A percentile compares a stretch with the other conserved stretches of the same genome.
These are phyloP conservation scores for Letharia columbiana DNA, from an alignment of 495 filamentous ascomycete genomes.

Conservation along the genomic window DNA sequence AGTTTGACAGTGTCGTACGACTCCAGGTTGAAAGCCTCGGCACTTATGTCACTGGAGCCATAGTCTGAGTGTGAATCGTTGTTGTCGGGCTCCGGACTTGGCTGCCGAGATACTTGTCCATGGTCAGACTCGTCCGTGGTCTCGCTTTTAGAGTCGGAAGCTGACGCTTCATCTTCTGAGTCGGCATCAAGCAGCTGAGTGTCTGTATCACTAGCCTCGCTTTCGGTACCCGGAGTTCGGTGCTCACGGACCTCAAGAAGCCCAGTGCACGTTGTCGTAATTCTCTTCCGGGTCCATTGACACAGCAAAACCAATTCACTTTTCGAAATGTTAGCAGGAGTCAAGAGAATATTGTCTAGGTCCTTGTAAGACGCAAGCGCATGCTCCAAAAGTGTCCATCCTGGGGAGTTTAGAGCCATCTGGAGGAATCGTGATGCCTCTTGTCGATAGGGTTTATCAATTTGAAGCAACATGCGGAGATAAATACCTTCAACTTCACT, in stretches of 20 bases:
- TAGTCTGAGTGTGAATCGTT: not conserved
- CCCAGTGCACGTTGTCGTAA: not conserved
- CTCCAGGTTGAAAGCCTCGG: not conserved
- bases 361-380: not conserved
- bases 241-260: slow-evolving; percentile 6
- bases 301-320: not conserved
- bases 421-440: not conserved
- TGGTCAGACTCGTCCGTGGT: not conserved
- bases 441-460: not conserved
- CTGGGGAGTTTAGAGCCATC: not conserved
- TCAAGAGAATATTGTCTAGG: not conserved
- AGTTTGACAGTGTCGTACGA: not conserved
- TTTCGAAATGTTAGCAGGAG: not conserved
- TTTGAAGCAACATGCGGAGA: slow-evolving; percentile 2
- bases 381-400: not conserved
- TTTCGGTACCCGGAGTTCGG: no score
- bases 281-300: not conserved
- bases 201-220: not conserved
- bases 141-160: not conserved
- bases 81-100: not conserved
- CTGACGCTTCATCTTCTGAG: not conserved
- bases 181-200: not conserved
- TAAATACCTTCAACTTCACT: slow-evolving; percentile 3
- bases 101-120: not conserved
- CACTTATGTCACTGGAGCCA: not conserved